phyloP scores from a whole-genome alignment of 176 grass and related monocot species.

The Aegilops sharonensis region DNA sequence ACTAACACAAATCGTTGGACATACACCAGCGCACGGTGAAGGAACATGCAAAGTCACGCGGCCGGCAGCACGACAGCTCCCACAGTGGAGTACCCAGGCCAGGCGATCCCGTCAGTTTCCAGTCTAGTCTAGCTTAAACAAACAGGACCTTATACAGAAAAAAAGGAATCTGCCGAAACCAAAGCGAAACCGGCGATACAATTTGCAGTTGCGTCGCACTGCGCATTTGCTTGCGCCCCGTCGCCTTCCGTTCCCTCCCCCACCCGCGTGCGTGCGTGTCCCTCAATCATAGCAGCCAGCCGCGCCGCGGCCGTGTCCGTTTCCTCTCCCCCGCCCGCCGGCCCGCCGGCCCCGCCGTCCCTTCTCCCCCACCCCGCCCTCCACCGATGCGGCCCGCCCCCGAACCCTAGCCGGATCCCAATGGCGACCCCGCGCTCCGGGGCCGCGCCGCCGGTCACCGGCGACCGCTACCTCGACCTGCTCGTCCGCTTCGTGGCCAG shows the following conservation, averaged over 20 bases:
- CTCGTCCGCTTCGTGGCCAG: slow-evolving; percentile 68
- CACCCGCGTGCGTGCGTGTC: slow-evolving; percentile 23
- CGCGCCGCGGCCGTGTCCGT: slow-evolving; percentile 27
- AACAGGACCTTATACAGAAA: neutral
- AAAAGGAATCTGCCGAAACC: neutral
- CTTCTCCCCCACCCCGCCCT: neutral
- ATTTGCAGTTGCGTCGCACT: slow-evolving; percentile 12
- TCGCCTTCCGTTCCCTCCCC: slow-evolving; percentile 29
- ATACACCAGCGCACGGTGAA: neutral
- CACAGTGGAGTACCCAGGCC: neutral
- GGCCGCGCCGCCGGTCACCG: slow-evolving; percentile 52
- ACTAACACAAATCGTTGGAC: neutral
- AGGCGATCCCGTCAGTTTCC: neutral
- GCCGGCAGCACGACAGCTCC: neutral
- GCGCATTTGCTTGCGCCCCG: slow-evolving; percentile 12
- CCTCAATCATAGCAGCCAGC: slow-evolving; percentile 41
- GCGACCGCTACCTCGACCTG: slow-evolving; percentile 86
- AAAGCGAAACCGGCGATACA: slow-evolving; percentile 4
- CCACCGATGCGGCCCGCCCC: slow-evolving; percentile 26
- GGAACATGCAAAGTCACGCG: neutral
- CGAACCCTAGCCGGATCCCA: slow-evolving; percentile 52
- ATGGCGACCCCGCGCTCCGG: slow-evolving; percentile 30
- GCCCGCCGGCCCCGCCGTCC: slow-evolving; percentile 2
- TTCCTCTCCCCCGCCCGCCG: slow-evolving; percentile 20
- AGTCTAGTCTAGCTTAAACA: neutral